These are phyloP conservation scores for Xylaria cubensis DNA, from an alignment of 495 filamentous ascomycete species.

Conservation along the genomic window DNA sequence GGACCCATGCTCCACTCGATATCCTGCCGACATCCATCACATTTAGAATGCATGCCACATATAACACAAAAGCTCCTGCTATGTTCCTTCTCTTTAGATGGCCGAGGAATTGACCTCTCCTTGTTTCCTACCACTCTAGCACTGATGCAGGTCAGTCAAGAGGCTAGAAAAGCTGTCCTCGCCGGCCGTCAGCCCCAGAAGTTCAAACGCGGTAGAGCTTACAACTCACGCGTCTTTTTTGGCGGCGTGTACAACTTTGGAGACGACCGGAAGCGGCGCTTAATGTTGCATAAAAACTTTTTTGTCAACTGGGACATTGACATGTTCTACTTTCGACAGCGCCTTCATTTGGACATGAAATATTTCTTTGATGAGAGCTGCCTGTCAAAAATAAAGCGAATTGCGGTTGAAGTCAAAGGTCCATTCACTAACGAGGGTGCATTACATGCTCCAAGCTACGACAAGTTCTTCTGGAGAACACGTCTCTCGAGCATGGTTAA, in stretches of 20 bases:
- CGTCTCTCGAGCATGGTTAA: background rate
- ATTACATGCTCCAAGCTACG: background rate
- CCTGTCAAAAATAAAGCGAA: background rate
- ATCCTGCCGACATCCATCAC: background rate
- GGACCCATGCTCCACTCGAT: slow-evolving; percentile 2
- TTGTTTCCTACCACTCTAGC: background rate
- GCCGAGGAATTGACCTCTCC: background rate
- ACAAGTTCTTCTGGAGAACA: background rate
- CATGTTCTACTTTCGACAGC: slow-evolving; percentile 6
- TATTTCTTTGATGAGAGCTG: no score
- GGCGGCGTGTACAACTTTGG: background rate
- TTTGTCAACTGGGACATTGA: slow-evolving; percentile 14
- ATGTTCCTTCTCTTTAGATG: background rate
- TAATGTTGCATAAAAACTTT: background rate
- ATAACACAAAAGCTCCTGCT: no score
- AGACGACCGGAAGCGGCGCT: no score
- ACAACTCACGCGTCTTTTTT: background rate
- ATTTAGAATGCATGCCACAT: no score
- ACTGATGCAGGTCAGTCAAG: slow-evolving; percentile 4
- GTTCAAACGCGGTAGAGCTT: background rate
- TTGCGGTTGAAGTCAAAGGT: background rate
- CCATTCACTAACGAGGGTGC: background rate
- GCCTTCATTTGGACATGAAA: no score
- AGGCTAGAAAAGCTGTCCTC: slow-evolving; percentile 5
- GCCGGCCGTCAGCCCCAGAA: slow-evolving; percentile 3